Evolutionary conservation across 176 grass and related monocot genomes (phyloP).

Genomic region (Lolium perenne): DNA sequence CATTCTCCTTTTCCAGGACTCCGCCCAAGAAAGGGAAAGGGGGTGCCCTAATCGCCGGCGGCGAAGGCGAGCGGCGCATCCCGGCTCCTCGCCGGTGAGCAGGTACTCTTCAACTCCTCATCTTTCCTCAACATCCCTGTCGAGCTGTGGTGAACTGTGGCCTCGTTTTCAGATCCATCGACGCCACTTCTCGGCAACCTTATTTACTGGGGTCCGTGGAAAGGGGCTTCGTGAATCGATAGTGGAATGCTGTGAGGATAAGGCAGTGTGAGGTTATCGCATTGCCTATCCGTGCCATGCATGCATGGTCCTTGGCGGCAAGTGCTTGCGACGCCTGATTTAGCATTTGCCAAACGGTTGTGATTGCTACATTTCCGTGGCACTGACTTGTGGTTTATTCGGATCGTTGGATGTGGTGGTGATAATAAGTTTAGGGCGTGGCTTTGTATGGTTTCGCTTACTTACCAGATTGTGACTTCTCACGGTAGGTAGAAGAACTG

Average conservation of each 20-base stretch:
- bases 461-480: background rate
- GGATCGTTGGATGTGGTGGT: background rate
- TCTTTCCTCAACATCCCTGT: background rate
- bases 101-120: background rate
- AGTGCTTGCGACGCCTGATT: background rate
- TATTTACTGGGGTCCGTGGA: background rate
- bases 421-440: background rate
- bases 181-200: slow-evolving; percentile 4
- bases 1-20: background rate
- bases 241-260: slow-evolving; percentile 2
- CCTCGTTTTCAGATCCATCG: slow-evolving; percentile 32
- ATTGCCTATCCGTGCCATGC: background rate
- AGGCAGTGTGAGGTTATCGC: background rate
- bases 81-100: slow-evolving; percentile 15
- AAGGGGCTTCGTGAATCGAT: background rate
- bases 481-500: background rate
- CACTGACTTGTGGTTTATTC: background rate
- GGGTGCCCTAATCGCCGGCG: slow-evolving; percentile 27
- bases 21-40: slow-evolving; percentile 6
- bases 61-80: background rate
- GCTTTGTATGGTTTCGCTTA: background rate
- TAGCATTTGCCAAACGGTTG: background rate
- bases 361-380: background rate
- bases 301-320: background rate
- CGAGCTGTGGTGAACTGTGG: background rate